Evolutionary conservation across 345 rosid species (phyloP).

Genomic region (Cardiospermum halicacabum): DNA sequence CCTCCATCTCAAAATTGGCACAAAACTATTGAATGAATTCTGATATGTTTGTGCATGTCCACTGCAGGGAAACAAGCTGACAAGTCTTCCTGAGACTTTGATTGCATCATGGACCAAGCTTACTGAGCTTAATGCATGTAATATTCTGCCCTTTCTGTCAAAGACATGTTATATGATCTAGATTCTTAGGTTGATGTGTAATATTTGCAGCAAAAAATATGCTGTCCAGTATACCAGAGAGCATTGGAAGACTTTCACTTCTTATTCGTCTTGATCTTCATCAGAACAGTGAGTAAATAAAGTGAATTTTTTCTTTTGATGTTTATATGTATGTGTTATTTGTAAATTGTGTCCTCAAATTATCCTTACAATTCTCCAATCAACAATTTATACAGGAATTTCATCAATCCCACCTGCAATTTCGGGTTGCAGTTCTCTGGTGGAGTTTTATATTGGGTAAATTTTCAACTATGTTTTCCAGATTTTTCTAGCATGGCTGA

Average conservation of each 20-base stretch:
- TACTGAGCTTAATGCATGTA: constrained; percentile 83
- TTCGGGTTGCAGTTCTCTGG: constrained; percentile 67
- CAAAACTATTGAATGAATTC: neutral
- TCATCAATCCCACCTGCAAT: constrained; percentile 64
- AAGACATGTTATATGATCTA: neutral
- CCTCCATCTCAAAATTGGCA: neutral
- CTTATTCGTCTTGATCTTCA: constrained; percentile 91
- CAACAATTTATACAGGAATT: constrained; percentile 45
- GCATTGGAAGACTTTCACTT: constrained; percentile 65
- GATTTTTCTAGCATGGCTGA: neutral
- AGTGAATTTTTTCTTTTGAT: constrained; percentile 3
- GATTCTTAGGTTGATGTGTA: neutral
- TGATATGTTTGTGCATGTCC: constrained; percentile 1
- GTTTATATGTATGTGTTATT: neutral
- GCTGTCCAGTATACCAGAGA: constrained; percentile 63
- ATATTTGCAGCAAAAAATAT: constrained; percentile 66
- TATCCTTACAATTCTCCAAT: constrained; percentile 12
- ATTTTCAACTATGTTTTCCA: constrained; percentile 24
- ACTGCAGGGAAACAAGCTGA: constrained; percentile 79
- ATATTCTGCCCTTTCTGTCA: constrained; percentile 17
- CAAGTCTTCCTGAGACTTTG: constrained; percentile 45
- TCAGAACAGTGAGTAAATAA: constrained; percentile 70
- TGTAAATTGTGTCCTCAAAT: neutral
- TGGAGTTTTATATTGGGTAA: constrained; percentile 86
- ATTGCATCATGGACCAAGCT: constrained; percentile 72